phyloP scores from a whole-genome alignment of 2,329 filamentous ascomycete species.

The Sporothrix dimorphospora region DNA sequence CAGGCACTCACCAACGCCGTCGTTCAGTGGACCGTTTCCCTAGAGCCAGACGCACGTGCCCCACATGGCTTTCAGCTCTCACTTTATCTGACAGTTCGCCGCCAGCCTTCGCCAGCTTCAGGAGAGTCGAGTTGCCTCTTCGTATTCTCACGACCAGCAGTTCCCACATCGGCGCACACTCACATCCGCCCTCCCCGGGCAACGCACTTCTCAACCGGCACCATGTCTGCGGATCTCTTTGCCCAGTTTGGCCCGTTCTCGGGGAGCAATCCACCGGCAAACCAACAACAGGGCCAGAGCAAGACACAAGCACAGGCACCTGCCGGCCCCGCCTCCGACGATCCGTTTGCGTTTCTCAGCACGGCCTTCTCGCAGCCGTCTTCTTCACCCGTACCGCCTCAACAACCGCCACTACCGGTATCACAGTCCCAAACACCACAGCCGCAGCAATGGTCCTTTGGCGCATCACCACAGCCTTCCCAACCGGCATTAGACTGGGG shows the following conservation, averaged over 20 bases:
- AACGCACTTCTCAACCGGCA: neutral
- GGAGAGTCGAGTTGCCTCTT: neutral
- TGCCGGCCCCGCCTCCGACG: conserved; percentile 30
- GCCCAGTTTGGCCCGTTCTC: conserved; percentile 62
- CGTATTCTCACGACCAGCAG: neutral
- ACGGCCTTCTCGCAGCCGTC: conserved; percentile 33
- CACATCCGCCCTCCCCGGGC: neutral
- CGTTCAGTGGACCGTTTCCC: neutral
- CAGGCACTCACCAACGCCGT: neutral
- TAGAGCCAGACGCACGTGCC: conserved; percentile 24
- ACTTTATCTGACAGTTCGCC: neutral
- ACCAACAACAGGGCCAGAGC: conserved; percentile 36
- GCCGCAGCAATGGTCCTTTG: conserved; percentile 15
- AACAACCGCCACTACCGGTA: neutral
- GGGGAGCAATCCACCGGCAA: conserved; percentile 37
- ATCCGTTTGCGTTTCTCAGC: conserved; percentile 42
- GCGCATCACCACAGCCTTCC: conserved; percentile 22
- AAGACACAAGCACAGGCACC: conserved; percentile 25
- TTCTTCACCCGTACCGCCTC: neutral
- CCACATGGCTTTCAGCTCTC: conserved; percentile 16
- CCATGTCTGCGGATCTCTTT: conserved; percentile 68
- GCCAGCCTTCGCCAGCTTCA: neutral
- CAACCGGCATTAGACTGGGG: conserved; percentile 29
- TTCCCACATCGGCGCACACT: neutral
- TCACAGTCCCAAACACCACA: neutral